These are phyloP conservation scores for Pneumocystis jirovecii DNA, from an alignment of 1,139 yeast genomes.

Conservation along the genomic window DNA sequence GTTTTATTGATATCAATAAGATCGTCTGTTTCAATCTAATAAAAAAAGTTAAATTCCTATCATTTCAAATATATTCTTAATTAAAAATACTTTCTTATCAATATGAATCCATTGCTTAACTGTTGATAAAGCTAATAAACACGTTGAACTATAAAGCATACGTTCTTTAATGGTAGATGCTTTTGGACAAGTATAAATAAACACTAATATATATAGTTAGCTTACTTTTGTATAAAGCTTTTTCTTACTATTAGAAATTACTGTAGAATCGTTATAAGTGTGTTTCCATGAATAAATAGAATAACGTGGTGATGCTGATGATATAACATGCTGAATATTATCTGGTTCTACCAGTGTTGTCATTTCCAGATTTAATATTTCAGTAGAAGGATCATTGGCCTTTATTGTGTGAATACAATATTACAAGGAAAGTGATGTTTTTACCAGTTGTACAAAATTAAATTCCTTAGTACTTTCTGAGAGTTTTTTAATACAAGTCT, in stretches of 20 bases:
- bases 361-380: slow-evolving; percentile 18
- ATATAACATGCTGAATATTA: slow-evolving; percentile 21
- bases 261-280: background rate
- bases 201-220: slow-evolving; percentile 26
- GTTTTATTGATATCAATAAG: slow-evolving; percentile 18
- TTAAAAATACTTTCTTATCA: slow-evolving; percentile 17
- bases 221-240: slow-evolving; percentile 2
- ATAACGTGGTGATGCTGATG: slow-evolving; percentile 40
- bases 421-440: slow-evolving; percentile 6
- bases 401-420: slow-evolving; percentile 15
- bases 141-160: slow-evolving; percentile 81
- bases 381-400: slow-evolving; percentile 24
- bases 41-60: slow-evolving; percentile 7
- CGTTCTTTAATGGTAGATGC: slow-evolving; percentile 81
- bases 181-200: slow-evolving; percentile 79
- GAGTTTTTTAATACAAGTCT: slow-evolving; percentile 14
- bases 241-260: background rate
- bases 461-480: background rate
- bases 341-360: slow-evolving; percentile 18
- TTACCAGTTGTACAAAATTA: background rate
- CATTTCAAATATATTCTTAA: background rate
- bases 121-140: slow-evolving; percentile 40
- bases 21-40: slow-evolving; percentile 22
- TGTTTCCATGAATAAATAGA: slow-evolving; percentile 30
- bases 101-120: slow-evolving; percentile 17